Base-by-base conservation (phyloP, 176 grass and related monocot species). In the Raddia guianensis region DNA sequence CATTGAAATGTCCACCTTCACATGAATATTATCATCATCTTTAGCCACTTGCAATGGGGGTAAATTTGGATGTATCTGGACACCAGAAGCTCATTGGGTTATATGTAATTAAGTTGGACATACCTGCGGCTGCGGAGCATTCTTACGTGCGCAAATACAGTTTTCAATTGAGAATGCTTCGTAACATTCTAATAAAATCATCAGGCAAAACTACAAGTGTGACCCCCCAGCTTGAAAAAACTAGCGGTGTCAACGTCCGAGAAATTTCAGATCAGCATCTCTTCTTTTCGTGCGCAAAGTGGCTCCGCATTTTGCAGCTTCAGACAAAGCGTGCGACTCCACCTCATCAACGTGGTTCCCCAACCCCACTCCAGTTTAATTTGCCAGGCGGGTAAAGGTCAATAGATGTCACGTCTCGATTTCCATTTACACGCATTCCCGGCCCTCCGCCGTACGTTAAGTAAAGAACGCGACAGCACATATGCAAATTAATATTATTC, bases 241-340 rank as follows among this genome's bases (percentile, higher is more conserved):
- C 58, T 77, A 48, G 60, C 8, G 55, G 32, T 11, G 73, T 82
- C 85, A 49, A 76, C 72, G 6, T 82, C 66, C 12, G 12, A 72
- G 4, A 62, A 63, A 49, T 60, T 74, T 88, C 46, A 59, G 8
- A n/a, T 53, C 33, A 9, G 3, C 80, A 74, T 46, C 51, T 84
- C 68, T 68, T 74, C 0, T 34, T 83, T 79, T 60, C 75, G 3
- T 7, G 18, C 3, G 9, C 16, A 87, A 83, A 79, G 74, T 34
- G 11, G 1, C 10, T 49, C 27, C 56, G 12, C 52, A 19, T 19
- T 13, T 51, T 12, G 74, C 59, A 43, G 13, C 9, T 52, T 32
- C 9, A 7, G 34, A 52, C 44, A 75, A 75, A 34, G 45, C 20
- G 67, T 43, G 34, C 20, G 63, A 59, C 16, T 70, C 51, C 42